Evolutionary conservation across 176 grass and related monocot species (phyloP), one percentile per base, ranked within the genome.

Genomic region (Thalia dealbata): DNA sequence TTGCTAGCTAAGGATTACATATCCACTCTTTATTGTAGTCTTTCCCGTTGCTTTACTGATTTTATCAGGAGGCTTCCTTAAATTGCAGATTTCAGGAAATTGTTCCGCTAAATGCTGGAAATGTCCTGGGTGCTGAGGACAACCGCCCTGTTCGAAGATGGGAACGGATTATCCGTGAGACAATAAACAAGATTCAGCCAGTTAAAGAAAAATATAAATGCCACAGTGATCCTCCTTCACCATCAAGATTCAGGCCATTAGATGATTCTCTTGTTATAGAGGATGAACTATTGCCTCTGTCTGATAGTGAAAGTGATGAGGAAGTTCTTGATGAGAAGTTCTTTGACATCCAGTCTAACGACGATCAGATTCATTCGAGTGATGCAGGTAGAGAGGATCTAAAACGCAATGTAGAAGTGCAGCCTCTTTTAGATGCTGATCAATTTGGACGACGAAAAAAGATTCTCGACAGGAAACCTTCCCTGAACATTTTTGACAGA

Each of bases 91-190:
- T 97, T 91, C 95, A 97, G 83, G 95, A 97, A 88, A 85, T 97
- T 83, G 90, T 97, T 81, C 95, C 95, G 72, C 61, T 97, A 74
- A 97, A 97, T 81, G 90, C 90, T 51, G 95, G 95, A 71, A 97
- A 97, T 71, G 90, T 97, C 81, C 88, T 97, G 64, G 95, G 95
- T 14, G 95, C 89, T 56, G 95, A 93, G 84, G 95, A 97, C 54
- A 90, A 54, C 70, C 85, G 90, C 14, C 95, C 95, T 23, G 73
- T 88, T 78, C 75, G 56, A 50, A 81, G 74, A 81, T 97, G 95
- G 95, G 95, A 97, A 45, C 50, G 70, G 72, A 85, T 91, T 55
- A 91, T 97, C 74, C 83, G 95, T 78, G 77, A 91, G 73, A 93
- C 90, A 50, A 71, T 97, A 58, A 91, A 97, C 81, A 97, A 91